phyloP scores from a whole-genome alignment of 1,139 yeast genomes.

The Hyphopichia wangnamkhiaoensis region DNA sequence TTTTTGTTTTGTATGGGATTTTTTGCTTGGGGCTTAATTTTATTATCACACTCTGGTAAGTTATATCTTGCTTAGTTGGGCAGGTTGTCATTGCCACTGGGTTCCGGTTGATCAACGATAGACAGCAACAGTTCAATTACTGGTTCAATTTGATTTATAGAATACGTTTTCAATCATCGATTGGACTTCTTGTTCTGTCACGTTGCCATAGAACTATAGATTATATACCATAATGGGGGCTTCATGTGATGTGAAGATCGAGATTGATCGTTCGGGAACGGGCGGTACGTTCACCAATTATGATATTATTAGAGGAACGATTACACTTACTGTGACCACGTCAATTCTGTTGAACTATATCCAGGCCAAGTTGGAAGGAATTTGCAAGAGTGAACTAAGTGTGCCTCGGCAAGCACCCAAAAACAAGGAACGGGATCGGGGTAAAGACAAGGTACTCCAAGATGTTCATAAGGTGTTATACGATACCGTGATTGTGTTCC shows the following conservation, averaged over 20 bases:
- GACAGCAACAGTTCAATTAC: no score
- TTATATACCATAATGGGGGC: no score
- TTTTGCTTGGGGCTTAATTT: no score
- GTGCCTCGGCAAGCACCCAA: conserved; percentile 21
- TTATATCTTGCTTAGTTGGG: no score
- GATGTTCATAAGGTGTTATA: conserved; percentile 61
- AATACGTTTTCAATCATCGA: no score
- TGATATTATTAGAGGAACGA: conserved; percentile 51
- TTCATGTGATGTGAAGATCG: conserved; percentile 34
- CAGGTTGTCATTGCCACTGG: no score
- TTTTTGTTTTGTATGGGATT: no score
- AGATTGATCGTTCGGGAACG: conserved; percentile 35
- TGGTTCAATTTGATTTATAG: no score
- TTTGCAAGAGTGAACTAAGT: conserved; percentile 40
- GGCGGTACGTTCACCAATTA: conserved; percentile 53
- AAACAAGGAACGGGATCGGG: conserved; percentile 9
- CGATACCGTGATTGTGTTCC: conserved; percentile 57
- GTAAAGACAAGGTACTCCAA: conserved; percentile 23
- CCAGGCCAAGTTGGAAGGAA: conserved; percentile 62
- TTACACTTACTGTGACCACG: conserved; percentile 42
- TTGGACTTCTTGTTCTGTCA: no score
- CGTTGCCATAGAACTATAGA: no score
- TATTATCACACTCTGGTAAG: no score
- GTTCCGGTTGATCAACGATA: no score
- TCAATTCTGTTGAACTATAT: conserved; percentile 53